Base-by-base conservation (phyloP, 495 filamentous ascomycete species). In the Xylaria telfairii region DNA sequence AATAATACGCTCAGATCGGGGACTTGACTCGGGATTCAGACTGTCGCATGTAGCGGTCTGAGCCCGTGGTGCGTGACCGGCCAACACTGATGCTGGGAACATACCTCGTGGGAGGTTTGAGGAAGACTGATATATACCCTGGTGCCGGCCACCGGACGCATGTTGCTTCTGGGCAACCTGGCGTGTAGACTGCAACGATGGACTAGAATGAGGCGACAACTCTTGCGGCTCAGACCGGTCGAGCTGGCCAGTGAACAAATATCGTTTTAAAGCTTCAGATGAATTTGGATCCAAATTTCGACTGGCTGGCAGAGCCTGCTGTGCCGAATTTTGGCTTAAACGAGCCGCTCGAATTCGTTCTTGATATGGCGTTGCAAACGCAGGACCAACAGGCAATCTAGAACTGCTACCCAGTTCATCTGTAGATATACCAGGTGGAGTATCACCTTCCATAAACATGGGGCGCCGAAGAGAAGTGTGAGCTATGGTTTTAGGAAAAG, bases 351-450 rank as follows among this genome's bases (percentile, higher is more conserved):
- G 85, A 78, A 92, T 89, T 39, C 89, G 86, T 65, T 92, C 88
- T 26, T 87, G 83, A 66, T 89, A 93, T 0, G 91, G 89, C 0
- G 88, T 88, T 0, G 90, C 90, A 77, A 92, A 92, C 4, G 90
- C 85, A 39, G 90, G 89, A 1, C 88, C 89, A 69, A 90, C 84
- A 5, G 83, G 78, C 13, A 81, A 80, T 15, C 82, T 77, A 24
- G 84, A 81, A 26, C 82, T 81, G 30, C 86, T 86, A 71, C 92
- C 90, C 66, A 93, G 81, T 71, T 95, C 93, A 67, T 88, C 83
- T 17, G 88, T 67, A 72, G 93, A 92, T 37, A 94, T 85, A 13
- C 87, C 88, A 21, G 82, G 82, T 19, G 82, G 74, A 6, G 84
- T 77, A 51, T 79, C 81, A 59, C 74, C 80, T 70, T 79, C 79